Conservation (phyloP, 1,284 basidiomycete genomes). For the Fomitiporia mediterranea region DNA sequence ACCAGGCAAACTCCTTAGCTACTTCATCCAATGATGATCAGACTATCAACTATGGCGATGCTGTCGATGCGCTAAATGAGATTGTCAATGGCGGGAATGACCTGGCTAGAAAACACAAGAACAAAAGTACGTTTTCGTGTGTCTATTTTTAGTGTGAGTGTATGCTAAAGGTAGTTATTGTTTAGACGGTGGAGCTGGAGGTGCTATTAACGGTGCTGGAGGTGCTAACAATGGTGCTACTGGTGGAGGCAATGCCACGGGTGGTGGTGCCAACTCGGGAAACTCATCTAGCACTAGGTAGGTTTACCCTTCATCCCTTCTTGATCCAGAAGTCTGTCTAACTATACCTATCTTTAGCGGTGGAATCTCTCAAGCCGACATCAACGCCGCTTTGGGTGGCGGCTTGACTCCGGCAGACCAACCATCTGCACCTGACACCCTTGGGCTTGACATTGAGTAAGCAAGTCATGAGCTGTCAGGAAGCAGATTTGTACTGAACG, state of each 20-base stretch:
- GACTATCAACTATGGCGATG: background rate
- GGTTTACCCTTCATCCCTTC: background rate
- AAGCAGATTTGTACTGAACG: conserved; percentile 32
- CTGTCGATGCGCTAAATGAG: background rate
- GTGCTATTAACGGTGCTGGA: background rate
- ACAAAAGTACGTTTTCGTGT: background rate
- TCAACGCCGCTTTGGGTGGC: conserved; percentile 35
- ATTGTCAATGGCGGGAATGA: background rate
- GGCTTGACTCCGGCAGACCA: conserved; percentile 46
- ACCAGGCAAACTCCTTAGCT: background rate
- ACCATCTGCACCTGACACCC: conserved; percentile 52
- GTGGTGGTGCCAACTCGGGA: conserved; percentile 2
- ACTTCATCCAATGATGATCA: background rate
- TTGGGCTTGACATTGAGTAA: conserved; percentile 72
- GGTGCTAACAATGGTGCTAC: conserved; percentile 2
- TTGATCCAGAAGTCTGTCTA: background rate
- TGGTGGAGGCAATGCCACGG: conserved; percentile 18
- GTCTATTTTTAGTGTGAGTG: background rate
- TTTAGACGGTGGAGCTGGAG: background rate
- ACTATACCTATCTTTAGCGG: conserved; percentile 5
- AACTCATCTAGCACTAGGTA: conserved; percentile 1
- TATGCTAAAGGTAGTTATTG: background rate
- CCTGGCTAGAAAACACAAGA: background rate
- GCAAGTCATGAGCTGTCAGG: conserved; percentile 19
- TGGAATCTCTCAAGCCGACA: conserved; percentile 35